Percentiles rank a stretch among this genome's conserved stretches.
These are phyloP conservation scores for Themeda triandra DNA, from an alignment of 176 grass and related monocot genomes.

Conservation along the genomic window DNA sequence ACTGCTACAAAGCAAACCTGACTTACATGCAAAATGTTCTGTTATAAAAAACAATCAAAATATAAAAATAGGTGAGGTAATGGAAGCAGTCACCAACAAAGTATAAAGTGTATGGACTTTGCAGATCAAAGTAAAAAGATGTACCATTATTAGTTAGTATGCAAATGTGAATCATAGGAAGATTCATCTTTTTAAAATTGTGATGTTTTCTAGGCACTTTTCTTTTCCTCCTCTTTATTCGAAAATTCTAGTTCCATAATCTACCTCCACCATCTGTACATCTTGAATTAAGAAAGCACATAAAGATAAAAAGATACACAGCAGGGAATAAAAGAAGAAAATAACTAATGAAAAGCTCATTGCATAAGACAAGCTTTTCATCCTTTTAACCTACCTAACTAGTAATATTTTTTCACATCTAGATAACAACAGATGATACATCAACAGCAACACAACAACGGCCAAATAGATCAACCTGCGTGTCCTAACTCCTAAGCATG, in stretches of 20 bases:
- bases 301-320: neutral
- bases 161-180: neutral
- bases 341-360: neutral
- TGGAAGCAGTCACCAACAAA: neutral
- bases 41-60: neutral
- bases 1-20: neutral
- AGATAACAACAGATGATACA: slow-evolving; percentile 3
- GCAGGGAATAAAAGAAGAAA: neutral
- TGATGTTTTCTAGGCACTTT: neutral
- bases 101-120: neutral
- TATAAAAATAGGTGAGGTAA: neutral
- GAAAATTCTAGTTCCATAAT: neutral
- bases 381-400: slow-evolving; percentile 15
- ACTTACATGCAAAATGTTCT: neutral
- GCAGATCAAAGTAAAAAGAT: neutral
- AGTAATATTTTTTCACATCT: slow-evolving; percentile 26
- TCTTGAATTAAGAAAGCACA: neutral
- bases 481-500: slow-evolving; percentile 39
- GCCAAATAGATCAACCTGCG: slow-evolving; percentile 8
- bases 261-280: slow-evolving; percentile 21
- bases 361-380: slow-evolving; percentile 31
- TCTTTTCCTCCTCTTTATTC: slow-evolving; percentile 16
- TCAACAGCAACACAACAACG: neutral
- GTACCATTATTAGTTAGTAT: neutral
- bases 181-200: neutral